Evolutionary conservation across 345 rosid species (phyloP), one percentile per base, ranked within the genome.

Genomic region (Aquilaria yunnanensis): DNA sequence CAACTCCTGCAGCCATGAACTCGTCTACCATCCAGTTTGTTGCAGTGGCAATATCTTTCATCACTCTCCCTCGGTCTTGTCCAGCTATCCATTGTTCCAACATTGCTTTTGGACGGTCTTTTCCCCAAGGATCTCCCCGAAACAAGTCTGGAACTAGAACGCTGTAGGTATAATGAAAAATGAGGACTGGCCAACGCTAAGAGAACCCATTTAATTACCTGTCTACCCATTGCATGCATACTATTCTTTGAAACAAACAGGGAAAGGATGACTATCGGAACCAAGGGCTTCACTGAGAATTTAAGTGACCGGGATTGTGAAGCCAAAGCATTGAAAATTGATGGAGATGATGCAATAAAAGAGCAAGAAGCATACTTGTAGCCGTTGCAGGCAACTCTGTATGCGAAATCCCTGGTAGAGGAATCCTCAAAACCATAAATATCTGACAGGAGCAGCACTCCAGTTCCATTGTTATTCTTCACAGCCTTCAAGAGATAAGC

Each of bases 101-200:
- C 59, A 55, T 60, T 12, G 80, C 8, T 62, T 33, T 65, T 12
- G 93, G 85, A 66, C 68, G 68, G 69, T 68, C 77, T 62, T 81
- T 77, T 12, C 77, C 69, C 96, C 96, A 87, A 43, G 96, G 91
- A 66, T 89, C 85, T 6, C 96, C 93, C 23, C 86, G 85, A 68
- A 89, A 92, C 53, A 92, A 70, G 82, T 92, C 96, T 3, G 96
- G 98, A 59, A 87, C 91, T 61, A 92, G 83, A 50, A 92, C 96
- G 74, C 96, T 92, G 81, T 77, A 72, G 33, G 31, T 54, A 33
- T 9, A 49, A n/a, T 30, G 5, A 54, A 64, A 34, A 41, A 45
- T n/a, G 31, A 12, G 33, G 31, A 58, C 14, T 11, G 9, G 33
- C 23, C 23, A 23, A 23, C 23, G 23, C 23, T 23, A 23, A 23